Evolutionary conservation across 2,329 filamentous ascomycete species (phyloP), one percentile per base, ranked within the genome.

Genomic region (Dactylellina cionopaga): DNA sequence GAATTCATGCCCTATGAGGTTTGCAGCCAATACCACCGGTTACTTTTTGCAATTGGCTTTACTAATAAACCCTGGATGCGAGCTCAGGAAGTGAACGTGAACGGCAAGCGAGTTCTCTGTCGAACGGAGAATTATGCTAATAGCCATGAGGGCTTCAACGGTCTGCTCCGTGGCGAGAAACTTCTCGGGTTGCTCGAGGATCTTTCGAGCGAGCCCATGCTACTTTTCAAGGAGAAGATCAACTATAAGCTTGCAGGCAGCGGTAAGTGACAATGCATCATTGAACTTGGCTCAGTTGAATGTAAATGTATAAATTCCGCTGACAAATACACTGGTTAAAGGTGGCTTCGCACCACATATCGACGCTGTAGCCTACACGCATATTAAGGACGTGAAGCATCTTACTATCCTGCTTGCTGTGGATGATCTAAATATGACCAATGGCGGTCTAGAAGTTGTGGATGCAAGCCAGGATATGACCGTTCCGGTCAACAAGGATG

Each of bases 141-240:
- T 58, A 77, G 71, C 19, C 78, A 80, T 56, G 6, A 54, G 1
- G 79, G 78, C 6, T 81, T 82, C 74, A 75, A 80, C 24, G 75
- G 76, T 17, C 77, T 81, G 41, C 78, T 82, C 7, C 78, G 80
- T 5, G 80, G 81, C 19, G 46, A 76, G 35, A 77, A 77, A 15
- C 75, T 80, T 0, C 58, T 74, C 1, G 76, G 75, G 22, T 70
- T 80, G 13, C 76, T 82, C 1, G 56, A 76, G 19, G 79, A 80
- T 35, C 17, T 35, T 51, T 7, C 46, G 17, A 31, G 6, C 15
- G 5, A 10, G 13, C 4, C 2, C 17, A 49, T 82, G 80, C 64
- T 81, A 15, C 77, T 82, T 0, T 82, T 82, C 77, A 82, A 82
- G 43, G 80, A 82, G 63, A 82, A 82, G 75, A 82, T 82, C 56